Evolutionary conservation across 148 eudicot genomes (phyloP).

Genomic region (Vaccinium vitisidaea): DNA sequence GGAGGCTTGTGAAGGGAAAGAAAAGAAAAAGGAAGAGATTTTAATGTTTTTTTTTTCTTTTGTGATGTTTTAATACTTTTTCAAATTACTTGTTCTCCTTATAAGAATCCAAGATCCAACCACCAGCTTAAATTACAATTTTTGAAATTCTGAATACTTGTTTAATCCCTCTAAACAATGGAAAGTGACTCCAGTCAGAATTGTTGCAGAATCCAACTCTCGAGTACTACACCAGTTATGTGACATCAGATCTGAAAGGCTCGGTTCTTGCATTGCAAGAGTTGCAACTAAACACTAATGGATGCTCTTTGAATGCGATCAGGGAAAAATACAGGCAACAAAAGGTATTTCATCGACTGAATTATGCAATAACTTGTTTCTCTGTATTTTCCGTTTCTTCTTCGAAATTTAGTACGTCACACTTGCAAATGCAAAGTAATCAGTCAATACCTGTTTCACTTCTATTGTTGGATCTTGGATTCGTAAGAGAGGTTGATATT

Average conservation of each 20-base stretch:
- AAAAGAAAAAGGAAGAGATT: neutral
- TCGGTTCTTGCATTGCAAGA: conserved; percentile 62
- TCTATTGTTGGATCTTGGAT: conserved; percentile 3
- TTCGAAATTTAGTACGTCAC: neutral
- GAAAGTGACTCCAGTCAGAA: conserved; percentile 2
- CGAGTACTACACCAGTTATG: conserved; percentile 72
- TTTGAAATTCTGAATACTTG: neutral
- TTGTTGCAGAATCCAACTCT: conserved; percentile 72
- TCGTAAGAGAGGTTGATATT: neutral
- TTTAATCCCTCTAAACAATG: neutral
- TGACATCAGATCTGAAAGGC: conserved; percentile 48
- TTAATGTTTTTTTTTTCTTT: neutral
- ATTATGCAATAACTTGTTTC: neutral
- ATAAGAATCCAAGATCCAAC: neutral
- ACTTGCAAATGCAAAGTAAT: neutral
- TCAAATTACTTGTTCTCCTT: neutral
- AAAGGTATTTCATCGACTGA: conserved; percentile 44
- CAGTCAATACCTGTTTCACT: neutral
- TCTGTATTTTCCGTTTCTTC: neutral
- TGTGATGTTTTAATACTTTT: neutral
- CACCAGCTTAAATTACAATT: neutral
- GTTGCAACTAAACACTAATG: conserved; percentile 50
- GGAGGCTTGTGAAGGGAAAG: neutral
- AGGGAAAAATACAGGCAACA: conserved; percentile 73
- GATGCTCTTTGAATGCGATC: conserved; percentile 51